Conservation (phyloP, 83 land plant species). For the Isoetes engelmannii region DNA sequence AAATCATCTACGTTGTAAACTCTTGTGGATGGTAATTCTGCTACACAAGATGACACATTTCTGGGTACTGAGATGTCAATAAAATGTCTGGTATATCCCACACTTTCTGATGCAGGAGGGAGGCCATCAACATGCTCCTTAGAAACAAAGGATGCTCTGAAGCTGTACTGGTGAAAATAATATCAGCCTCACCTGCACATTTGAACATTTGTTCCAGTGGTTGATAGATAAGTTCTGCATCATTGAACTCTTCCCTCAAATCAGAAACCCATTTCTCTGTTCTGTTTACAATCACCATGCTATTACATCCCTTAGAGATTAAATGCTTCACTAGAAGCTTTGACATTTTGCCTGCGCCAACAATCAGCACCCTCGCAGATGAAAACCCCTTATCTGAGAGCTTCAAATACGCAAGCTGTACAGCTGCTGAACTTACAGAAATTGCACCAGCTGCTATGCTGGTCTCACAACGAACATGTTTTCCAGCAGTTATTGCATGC, state of each 20-base stretch:
- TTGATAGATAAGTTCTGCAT: slow-evolving; percentile 61
- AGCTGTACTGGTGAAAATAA: slow-evolving; percentile 88
- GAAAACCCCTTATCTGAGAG: slow-evolving; percentile 40
- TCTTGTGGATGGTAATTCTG: slow-evolving; percentile 39
- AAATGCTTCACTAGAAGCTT: slow-evolving; percentile 92
- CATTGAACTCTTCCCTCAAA: slow-evolving; percentile 60
- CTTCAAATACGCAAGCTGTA: slow-evolving; percentile 89
- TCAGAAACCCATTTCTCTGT: slow-evolving; percentile 68
- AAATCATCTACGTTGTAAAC: slow-evolving; percentile 94
- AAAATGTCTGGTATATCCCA: slow-evolving; percentile 67
- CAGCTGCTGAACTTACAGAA: slow-evolving; percentile 97
- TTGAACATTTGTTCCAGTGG: slow-evolving; percentile 70
- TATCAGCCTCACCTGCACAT: slow-evolving; percentile 84
- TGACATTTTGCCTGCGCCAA: slow-evolving; percentile 99
- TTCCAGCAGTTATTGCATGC: slow-evolving; percentile 92
- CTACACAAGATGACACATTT: slow-evolving; percentile 78
- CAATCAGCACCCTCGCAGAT: slow-evolving; percentile 66
- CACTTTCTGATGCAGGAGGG: slow-evolving; percentile 37
- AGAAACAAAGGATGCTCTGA: slow-evolving; percentile 76
- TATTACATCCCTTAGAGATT: slow-evolving; percentile 82
- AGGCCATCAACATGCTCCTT: slow-evolving; percentile 60
- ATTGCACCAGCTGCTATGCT: slow-evolving; percentile 90
- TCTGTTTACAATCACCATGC: slow-evolving; percentile 75
- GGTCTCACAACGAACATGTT: slow-evolving; percentile 83
- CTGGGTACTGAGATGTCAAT: slow-evolving; percentile 92